Conservation (phyloP, 2,329 filamentous ascomycete species). For the Lasiodiplodia citricola region DNA sequence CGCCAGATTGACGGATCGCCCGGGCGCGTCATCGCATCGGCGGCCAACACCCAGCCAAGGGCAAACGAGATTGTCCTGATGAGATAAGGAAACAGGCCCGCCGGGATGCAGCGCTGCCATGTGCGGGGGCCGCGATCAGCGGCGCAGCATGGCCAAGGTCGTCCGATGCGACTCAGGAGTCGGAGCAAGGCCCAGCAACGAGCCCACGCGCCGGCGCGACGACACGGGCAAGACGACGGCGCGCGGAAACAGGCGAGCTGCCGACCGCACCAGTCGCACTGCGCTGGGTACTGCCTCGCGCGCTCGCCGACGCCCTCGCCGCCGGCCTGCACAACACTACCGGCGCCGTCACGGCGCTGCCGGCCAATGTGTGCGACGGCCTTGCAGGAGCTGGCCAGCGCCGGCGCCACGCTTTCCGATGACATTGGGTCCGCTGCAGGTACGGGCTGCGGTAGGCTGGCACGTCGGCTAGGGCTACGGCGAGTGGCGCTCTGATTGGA, state of each 20-base stretch:
- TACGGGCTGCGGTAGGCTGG: neutral
- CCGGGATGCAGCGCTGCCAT: neutral
- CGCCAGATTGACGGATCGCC: neutral
- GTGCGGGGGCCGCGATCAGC: neutral
- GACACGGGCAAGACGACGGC: conserved; percentile 16
- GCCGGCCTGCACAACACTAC: neutral
- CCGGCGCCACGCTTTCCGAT: conserved; percentile 7
- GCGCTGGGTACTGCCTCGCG: neutral
- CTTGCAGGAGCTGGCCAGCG: neutral
- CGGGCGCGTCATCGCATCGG: neutral
- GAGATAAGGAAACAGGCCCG: conserved; percentile 13
- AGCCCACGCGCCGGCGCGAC: conserved; percentile 12
- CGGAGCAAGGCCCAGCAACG: neutral
- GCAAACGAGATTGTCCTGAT: conserved; percentile 13
- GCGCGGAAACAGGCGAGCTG: conserved; percentile 11
- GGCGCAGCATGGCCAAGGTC: neutral
- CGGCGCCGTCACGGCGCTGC: neutral
- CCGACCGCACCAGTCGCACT: neutral
- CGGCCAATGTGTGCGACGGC: conserved; percentile 2
- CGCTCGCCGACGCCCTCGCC: neutral
- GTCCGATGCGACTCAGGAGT: conserved; percentile 17
- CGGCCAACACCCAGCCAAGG: conserved; percentile 4
- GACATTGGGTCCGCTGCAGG: conserved; percentile 9
- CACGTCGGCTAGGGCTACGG: neutral
- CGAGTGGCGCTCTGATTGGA: conserved; percentile 1